These are phyloP conservation scores for Starmerella scarabaei DNA, from an alignment of 805 yeast species.

Conservation along the genomic window DNA sequence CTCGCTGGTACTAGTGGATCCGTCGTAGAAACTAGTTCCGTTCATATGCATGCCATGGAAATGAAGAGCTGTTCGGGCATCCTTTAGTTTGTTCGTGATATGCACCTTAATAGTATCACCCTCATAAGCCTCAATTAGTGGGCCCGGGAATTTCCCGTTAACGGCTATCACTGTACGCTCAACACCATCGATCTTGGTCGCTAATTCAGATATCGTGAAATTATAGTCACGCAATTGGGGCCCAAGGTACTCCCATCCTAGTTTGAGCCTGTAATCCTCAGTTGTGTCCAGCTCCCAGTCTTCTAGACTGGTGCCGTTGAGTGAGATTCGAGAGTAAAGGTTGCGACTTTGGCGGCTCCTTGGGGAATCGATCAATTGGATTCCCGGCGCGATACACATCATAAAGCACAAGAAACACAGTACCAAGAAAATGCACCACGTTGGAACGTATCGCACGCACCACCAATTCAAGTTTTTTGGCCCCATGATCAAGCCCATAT, in stretches of 20 bases:
- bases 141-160: conserved; percentile 41
- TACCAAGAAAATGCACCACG: too few species aligned
- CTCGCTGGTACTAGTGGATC: conserved; percentile 40
- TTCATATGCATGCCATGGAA: conserved; percentile 41
- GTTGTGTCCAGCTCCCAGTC: conserved; percentile 25
- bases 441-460: too few species aligned
- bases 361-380: too few species aligned
- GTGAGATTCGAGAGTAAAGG: too few species aligned
- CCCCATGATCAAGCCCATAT: too few species aligned
- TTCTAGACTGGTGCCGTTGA: conserved; percentile 1
- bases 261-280: conserved; percentile 19
- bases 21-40: conserved; percentile 39
- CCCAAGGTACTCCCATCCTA: conserved; percentile 1
- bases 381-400: too few species aligned
- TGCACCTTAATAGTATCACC: conserved; percentile 30
- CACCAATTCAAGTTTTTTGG: too few species aligned
- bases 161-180: conserved; percentile 28
- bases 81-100: conserved; percentile 29
- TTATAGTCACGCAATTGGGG: conserved; percentile 13
- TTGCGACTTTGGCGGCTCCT: too few species aligned
- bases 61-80: conserved; percentile 34
- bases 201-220: conserved; percentile 1
- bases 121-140: conserved; percentile 32
- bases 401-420: too few species aligned
- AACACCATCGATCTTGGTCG: conserved; percentile 28